phyloP scores from a whole-genome alignment of 1,139 yeast genomes.

The Blastobotrys ciferrii region DNA sequence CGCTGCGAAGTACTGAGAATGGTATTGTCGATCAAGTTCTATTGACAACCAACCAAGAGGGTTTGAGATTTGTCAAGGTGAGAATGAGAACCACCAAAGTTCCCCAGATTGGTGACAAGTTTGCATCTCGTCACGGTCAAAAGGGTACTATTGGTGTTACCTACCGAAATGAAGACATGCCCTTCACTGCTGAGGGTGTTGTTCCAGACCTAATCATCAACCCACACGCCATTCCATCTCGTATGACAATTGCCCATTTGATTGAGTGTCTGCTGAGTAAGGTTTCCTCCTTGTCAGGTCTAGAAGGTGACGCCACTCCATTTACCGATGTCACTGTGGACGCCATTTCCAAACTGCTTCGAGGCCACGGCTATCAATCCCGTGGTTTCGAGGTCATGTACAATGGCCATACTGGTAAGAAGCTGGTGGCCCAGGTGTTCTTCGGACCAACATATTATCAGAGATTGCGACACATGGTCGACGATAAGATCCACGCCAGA shows the following conservation, averaged over 20 bases:
- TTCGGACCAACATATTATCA: conserved; percentile 99
- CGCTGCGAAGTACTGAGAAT: conserved; percentile 91
- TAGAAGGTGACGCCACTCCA: conserved; percentile 99
- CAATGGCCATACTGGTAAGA: conserved; percentile 98
- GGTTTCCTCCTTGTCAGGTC: conserved; percentile 91
- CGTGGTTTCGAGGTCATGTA: conserved; percentile 99
- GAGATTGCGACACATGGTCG: conserved; percentile 98
- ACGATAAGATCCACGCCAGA: conserved; percentile 98
- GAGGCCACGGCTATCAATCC: conserved; percentile 96
- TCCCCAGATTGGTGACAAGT: conserved; percentile 98
- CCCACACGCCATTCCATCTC: conserved; percentile 99
- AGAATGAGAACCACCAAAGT: conserved; percentile 98
- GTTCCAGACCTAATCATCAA: conserved; percentile 96
- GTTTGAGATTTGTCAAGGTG: conserved; percentile 93
- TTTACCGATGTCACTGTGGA: conserved; percentile 98
- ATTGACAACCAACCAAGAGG: conserved; percentile 96
- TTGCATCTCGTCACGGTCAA: conserved; percentile 99
- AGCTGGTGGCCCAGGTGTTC: conserved; percentile 95
- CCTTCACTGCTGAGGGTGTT: conserved; percentile 92
- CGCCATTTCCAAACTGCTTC: conserved; percentile 83
- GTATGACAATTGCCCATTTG: conserved; percentile 99
- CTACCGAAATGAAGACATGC: conserved; percentile 98
- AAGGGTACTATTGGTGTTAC: conserved; percentile 99
- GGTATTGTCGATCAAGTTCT: conserved; percentile 98
- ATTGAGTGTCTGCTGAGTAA: conserved; percentile 95